Base-by-base conservation (phyloP, 805 yeast genomes). In the Ogataea nonfermentans region DNA sequence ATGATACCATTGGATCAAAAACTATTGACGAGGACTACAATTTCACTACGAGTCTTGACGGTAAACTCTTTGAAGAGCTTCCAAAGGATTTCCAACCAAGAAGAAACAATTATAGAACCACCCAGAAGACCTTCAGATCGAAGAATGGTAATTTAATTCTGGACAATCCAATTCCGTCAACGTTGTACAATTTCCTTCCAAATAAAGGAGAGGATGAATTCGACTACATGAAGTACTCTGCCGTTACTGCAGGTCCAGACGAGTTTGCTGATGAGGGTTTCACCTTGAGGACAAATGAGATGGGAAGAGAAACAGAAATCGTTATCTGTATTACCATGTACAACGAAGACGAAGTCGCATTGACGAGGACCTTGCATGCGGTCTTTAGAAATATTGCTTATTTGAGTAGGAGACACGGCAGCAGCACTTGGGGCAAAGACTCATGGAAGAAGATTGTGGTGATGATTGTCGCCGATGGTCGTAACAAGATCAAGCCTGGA, bases 361-460 rank as follows among this genome's bases (percentile, higher is more conserved):
- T 93, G 60, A 87, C 97, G 1, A 78, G 98, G 65, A 95, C 99
- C 0, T 71, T 93, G 75, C 95, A 95, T 61, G 86, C 95, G 0
- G 91, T 93, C 11, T 87, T 91, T 86, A 84, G 80, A 54, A 93
- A 95, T 62, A 78, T 93, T 43, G 86, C 96, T 2, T 93, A 89
- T 56, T 69, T 93, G 37, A 79, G 95, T 58, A 77, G 83, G 11
- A 78, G 99, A 61, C 73, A 75, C 39, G 84, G 80, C 59, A 84
- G 95, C 27, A 71, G 84, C 35, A 83, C 85, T 12, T 93, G 99
- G 99, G 98, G 99, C 4, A 80, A 81, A 50, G 95, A 90, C 44
- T 84, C 95, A 17, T 93, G 99, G 99, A 89, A 93, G 58, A 93
- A 91, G 63, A 82, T 93, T 14, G 96, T 91, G 38, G 96, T 93